These are phyloP conservation scores for Pseudohalonectria lignicola DNA, from an alignment of 2,329 filamentous ascomycete species.

Conservation along the genomic window DNA sequence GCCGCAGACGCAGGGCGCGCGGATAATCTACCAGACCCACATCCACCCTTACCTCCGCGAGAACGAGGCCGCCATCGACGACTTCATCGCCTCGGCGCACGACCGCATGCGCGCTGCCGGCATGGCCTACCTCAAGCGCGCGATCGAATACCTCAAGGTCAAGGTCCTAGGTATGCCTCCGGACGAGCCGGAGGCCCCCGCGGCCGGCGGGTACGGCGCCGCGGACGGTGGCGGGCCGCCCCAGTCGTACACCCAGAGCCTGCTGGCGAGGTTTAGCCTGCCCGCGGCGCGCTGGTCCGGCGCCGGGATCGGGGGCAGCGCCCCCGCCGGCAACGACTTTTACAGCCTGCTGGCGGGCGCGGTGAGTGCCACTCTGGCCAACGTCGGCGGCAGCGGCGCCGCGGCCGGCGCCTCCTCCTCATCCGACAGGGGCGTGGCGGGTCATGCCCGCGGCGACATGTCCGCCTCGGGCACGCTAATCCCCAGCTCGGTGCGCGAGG, in stretches of 20 bases:
- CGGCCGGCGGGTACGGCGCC: conserved; percentile 26
- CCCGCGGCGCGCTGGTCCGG: conserved; percentile 52
- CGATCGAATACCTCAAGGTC: conserved; percentile 61
- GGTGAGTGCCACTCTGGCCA: conserved; percentile 46
- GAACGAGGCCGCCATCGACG: conserved; percentile 83
- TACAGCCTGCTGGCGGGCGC: conserved; percentile 69
- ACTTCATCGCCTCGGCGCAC: conserved; percentile 74
- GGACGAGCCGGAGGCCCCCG: conserved; percentile 22
- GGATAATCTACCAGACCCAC: conserved; percentile 71
- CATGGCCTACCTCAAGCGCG: conserved; percentile 61
- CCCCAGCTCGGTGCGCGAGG: conserved; percentile 54
- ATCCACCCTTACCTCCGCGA: conserved; percentile 80
- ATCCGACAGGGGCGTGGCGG: conserved; percentile 15
- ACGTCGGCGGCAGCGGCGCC: conserved; percentile 15
- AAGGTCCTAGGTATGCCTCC: conserved; percentile 70
- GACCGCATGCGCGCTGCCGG: conserved; percentile 68
- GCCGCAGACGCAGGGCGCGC: conserved; percentile 93
- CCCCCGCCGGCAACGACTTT: conserved; percentile 41
- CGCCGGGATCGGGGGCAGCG: conserved; percentile 10
- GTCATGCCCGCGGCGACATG: conserved; percentile 21
- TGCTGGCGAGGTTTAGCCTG: conserved; percentile 80
- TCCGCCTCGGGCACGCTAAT: conserved; percentile 50
- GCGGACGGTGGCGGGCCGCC: conserved; percentile 24
- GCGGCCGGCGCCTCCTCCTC: conserved; percentile 22
- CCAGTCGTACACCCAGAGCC: conserved; percentile 62